Conservation (phyloP, 1,139 yeast species). For the Pichia sp. region DNA sequence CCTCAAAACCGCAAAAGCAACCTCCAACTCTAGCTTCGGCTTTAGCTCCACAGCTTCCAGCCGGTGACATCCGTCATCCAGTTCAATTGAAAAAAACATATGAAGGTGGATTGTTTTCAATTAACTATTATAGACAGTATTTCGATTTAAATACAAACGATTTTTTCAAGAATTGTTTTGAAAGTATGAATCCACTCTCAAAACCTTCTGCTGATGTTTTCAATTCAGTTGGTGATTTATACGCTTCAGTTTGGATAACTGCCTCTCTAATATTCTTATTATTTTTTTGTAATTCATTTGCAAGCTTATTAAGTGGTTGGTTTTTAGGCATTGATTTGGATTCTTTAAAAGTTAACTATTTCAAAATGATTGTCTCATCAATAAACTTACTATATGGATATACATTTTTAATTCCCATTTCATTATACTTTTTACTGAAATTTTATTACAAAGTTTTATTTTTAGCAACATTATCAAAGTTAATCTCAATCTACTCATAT, state of each 20-base stretch:
- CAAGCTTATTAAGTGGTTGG: constrained; percentile 42
- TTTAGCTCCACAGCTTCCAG: constrained; percentile 3
- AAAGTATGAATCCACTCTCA: constrained; percentile 42
- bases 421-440: constrained; percentile 44
- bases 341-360: constrained; percentile 29
- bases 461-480: constrained; percentile 35
- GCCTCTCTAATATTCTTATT: constrained; percentile 67
- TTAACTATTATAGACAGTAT: constrained; percentile 49
- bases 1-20: not conserved
- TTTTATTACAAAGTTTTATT: constrained; percentile 37
- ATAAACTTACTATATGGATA: constrained; percentile 67
- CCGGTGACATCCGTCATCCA: not conserved
- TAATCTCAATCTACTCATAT: constrained; percentile 68
- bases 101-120: constrained; percentile 44
- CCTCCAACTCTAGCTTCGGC: too few relatives aligned
- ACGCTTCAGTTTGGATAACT: constrained; percentile 82
- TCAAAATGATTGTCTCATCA: constrained; percentile 58
- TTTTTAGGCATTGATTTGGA: constrained; percentile 25
- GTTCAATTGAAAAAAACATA: constrained; percentile 20
- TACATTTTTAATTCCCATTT: constrained; percentile 54
- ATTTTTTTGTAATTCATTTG: constrained; percentile 65
- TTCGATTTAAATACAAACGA: constrained; percentile 61
- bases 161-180: constrained; percentile 41
- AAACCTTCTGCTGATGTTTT: constrained; percentile 30
- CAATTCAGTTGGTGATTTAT: constrained; percentile 50